Percentiles rank a stretch among this genome's conserved stretches.
Evolutionary conservation across 2,329 filamentous ascomycete species (phyloP).

Genomic region (Alternaria rosae): DNA sequence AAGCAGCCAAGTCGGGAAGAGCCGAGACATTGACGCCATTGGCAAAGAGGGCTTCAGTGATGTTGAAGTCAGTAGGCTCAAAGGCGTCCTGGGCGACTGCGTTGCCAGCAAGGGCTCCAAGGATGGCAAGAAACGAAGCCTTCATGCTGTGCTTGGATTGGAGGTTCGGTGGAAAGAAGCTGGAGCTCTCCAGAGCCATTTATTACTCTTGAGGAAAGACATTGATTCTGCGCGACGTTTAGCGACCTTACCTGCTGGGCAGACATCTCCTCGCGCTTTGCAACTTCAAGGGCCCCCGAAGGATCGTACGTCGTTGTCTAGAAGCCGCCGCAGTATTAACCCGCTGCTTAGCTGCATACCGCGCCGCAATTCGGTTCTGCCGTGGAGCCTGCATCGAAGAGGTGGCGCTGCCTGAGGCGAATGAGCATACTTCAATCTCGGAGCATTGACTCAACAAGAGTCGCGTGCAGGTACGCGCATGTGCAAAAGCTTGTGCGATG

Average conservation of each 20-base stretch:
- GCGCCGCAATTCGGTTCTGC: constrained; percentile 1
- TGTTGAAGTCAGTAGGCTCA: constrained; percentile 16
- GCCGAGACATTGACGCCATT: constrained; percentile 20
- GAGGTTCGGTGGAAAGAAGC: neutral
- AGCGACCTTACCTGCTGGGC: neutral
- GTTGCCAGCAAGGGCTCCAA: neutral
- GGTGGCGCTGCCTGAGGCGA: neutral
- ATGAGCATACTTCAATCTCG: neutral
- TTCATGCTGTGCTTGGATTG: neutral
- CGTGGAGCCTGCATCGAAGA: neutral
- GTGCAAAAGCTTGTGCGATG: neutral
- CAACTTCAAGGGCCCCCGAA: neutral
- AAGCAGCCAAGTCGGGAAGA: constrained; percentile 14
- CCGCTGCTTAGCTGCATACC: constrained; percentile 1
- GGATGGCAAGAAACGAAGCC: neutral
- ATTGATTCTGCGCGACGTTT: neutral
- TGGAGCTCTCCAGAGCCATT: neutral
- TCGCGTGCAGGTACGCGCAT: constrained; percentile 4
- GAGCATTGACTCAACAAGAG: neutral
- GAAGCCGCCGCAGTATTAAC: neutral
- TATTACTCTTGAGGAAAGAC: neutral
- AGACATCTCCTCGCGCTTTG: neutral
- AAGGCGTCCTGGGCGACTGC: constrained; percentile 8
- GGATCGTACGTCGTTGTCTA: neutral
- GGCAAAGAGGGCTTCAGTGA: constrained; percentile 20